These are phyloP conservation scores for Geotrichum cucujoidarum DNA, from an alignment of 1,139 yeast genomes.

Conservation along the genomic window DNA sequence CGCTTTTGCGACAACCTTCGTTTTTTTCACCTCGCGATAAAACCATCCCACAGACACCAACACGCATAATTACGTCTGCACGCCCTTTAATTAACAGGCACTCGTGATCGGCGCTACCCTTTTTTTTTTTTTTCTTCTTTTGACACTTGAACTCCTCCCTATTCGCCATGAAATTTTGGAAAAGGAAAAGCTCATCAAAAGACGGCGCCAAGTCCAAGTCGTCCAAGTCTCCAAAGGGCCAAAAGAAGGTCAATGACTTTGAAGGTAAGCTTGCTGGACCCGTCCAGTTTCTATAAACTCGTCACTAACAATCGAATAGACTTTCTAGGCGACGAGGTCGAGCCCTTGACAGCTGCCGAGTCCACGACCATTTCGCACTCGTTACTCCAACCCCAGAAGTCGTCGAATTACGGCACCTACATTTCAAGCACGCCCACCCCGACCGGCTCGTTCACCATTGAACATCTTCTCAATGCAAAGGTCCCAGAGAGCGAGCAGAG, in stretches of 20 bases:
- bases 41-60: too few species aligned
- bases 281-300: neutral
- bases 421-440: neutral
- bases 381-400: neutral
- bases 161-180: slow-evolving; percentile 11
- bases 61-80: too few species aligned
- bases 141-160: neutral
- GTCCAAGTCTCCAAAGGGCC: neutral
- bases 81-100: too few species aligned
- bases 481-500: neutral
- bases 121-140: neutral
- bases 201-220: too few species aligned
- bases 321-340: slow-evolving; percentile 15
- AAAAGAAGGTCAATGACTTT: slow-evolving; percentile 3
- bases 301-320: neutral
- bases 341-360: slow-evolving; percentile 9
- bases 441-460: slow-evolving; percentile 11
- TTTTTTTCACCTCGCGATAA: too few species aligned
- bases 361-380: slow-evolving; percentile 5
- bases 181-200: too few species aligned
- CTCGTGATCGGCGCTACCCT: neutral
- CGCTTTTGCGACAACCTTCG: too few species aligned
- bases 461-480: slow-evolving; percentile 2
- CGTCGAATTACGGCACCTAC: neutral
- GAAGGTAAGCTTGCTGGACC: neutral